A percentile compares a stretch with the other conserved stretches of the same genome.
These are phyloP conservation scores for Colletotrichum camelliae DNA, from an alignment of 2,329 filamentous ascomycete species.

Conservation along the genomic window DNA sequence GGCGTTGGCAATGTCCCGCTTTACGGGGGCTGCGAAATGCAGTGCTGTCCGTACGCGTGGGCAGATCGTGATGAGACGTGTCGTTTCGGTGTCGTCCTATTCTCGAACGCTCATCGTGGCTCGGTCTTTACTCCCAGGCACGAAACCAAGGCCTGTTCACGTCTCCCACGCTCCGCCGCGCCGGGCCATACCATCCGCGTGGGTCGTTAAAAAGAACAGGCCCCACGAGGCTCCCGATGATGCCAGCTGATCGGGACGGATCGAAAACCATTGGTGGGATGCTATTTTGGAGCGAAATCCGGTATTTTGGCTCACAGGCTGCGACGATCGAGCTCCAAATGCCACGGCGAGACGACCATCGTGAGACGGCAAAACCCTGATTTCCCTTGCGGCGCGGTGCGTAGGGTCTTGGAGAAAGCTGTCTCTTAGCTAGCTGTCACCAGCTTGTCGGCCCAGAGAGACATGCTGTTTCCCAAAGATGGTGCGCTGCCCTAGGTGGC, in stretches of 20 bases:
- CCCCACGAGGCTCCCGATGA: conserved; percentile 10
- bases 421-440: not conserved
- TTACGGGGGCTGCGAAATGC: not conserved
- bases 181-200: conserved; percentile 10
- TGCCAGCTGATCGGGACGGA: conserved; percentile 8
- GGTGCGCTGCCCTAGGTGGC: not conserved
- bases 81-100: conserved; percentile 2
- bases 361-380: conserved; percentile 10
- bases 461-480: not conserved
- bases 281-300: conserved; percentile 3
- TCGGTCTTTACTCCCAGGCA: not conserved
- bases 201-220: not conserved
- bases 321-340: not conserved
- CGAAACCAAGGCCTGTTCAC: not conserved
- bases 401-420: conserved; percentile 7
- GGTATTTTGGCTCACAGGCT: not conserved
- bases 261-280: conserved; percentile 1
- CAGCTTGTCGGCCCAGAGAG: not conserved
- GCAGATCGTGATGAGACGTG: not conserved
- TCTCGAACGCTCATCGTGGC: not conserved
- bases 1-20: not conserved
- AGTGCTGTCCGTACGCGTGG: not conserved
- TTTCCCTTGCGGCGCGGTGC: conserved; percentile 11
- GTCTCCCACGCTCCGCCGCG: not conserved
- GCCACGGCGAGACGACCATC: not conserved